A percentile compares a stretch with the other conserved stretches of the same genome.
phyloP scores from a whole-genome alignment of 2,329 filamentous ascomycete species.

The Raffaelea arxii region DNA sequence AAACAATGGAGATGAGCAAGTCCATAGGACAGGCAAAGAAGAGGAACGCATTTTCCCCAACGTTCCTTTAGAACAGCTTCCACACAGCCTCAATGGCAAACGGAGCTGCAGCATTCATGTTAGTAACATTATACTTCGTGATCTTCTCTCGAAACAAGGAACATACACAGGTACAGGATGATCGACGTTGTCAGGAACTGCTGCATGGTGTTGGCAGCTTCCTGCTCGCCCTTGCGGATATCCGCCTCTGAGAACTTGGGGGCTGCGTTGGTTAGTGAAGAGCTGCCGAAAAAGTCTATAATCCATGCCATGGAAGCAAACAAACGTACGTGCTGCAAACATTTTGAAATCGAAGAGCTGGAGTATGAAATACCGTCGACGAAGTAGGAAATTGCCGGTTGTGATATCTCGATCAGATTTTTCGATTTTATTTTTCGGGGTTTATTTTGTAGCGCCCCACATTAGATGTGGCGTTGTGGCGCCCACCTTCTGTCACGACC shows the following conservation, averaged over 20 bases:
- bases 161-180: slow-evolving; percentile 68
- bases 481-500: too few relatives aligned
- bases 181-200: slow-evolving; percentile 55
- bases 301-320: background rate
- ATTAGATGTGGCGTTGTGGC: too few relatives aligned
- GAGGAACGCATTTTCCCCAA: background rate
- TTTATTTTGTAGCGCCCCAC: too few relatives aligned
- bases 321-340: slow-evolving; percentile 52
- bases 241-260: slow-evolving; percentile 62
- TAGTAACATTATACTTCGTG: background rate
- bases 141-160: background rate
- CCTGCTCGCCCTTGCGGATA: slow-evolving; percentile 57
- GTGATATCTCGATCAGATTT: too few relatives aligned
- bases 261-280: slow-evolving; percentile 5
- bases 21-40: background rate
- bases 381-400: too few relatives aligned
- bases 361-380: too few relatives aligned
- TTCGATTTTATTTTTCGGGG: too few relatives aligned
- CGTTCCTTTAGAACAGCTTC: slow-evolving; percentile 22
- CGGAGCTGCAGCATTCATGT: slow-evolving; percentile 31
- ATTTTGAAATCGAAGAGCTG: slow-evolving; percentile 34
- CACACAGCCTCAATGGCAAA: slow-evolving; percentile 42
- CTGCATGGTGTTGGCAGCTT: slow-evolving; percentile 59
- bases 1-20: background rate
- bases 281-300: background rate